Evolutionary conservation across 2,329 filamentous ascomycete species (phyloP).

Genomic region (Pseudocercospora vitis): DNA sequence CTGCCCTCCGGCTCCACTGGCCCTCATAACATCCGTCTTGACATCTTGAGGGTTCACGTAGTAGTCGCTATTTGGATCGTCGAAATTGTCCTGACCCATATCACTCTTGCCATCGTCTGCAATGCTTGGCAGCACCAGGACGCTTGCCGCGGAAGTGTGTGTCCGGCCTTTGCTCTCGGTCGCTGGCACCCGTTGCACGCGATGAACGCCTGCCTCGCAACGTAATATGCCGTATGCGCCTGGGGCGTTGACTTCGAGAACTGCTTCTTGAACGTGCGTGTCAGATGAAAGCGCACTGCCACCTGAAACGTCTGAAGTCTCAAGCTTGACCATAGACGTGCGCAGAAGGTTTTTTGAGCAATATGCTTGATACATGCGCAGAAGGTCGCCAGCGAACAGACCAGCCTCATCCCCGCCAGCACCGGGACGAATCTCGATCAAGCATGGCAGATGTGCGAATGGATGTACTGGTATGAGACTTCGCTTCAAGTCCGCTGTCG

Average conservation of each 20-base stretch:
- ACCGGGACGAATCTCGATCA: slow-evolving; percentile 88
- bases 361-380: slow-evolving; percentile 85
- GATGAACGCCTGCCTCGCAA: slow-evolving; percentile 89
- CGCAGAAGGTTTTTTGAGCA: slow-evolving; percentile 69
- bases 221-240: slow-evolving; percentile 81
- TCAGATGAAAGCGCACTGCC: slow-evolving; percentile 59
- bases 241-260: slow-evolving; percentile 75
- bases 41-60: slow-evolving; percentile 86
- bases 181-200: slow-evolving; percentile 87
- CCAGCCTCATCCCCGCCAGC: slow-evolving; percentile 89
- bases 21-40: slow-evolving; percentile 82
- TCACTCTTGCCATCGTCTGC: slow-evolving; percentile 56
- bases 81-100: slow-evolving; percentile 59
- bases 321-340: slow-evolving; percentile 73
- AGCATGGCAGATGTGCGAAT: slow-evolving; percentile 84
- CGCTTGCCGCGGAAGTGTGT: slow-evolving; percentile 88
- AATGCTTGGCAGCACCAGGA: slow-evolving; percentile 88
- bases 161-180: slow-evolving; percentile 90
- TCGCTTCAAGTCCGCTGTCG: slow-evolving; percentile 69
- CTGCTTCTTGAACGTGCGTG: slow-evolving; percentile 75
- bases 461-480: slow-evolving; percentile 84
- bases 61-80: slow-evolving; percentile 87
- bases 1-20: slow-evolving; percentile 88
- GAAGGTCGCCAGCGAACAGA: slow-evolving; percentile 81
- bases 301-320: slow-evolving; percentile 65